Evolutionary conservation across 495 filamentous ascomycete genomes (phyloP).

Genomic region (Hyaloscypha variabilis): DNA sequence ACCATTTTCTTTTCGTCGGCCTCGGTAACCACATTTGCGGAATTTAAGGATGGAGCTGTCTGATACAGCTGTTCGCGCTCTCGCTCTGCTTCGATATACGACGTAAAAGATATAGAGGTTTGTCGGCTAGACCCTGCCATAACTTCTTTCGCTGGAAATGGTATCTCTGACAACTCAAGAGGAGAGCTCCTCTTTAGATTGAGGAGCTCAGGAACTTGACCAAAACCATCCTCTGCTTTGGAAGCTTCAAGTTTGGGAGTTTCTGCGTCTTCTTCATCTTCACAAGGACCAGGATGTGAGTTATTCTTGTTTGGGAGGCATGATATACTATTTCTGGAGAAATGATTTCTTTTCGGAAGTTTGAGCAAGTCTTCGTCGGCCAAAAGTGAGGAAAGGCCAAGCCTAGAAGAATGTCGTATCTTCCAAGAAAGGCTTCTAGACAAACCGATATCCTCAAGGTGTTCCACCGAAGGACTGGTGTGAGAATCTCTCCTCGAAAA

Average conservation of each 20-base stretch:
- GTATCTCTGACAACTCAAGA: background rate
- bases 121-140: background rate
- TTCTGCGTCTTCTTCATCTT: too few relatives aligned
- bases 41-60: background rate
- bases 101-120: conserved; percentile 7
- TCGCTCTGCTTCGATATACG: conserved; percentile 15
- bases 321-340: too few relatives aligned
- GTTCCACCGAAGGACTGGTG: background rate
- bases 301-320: too few relatives aligned
- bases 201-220: background rate
- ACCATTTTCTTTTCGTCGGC: background rate
- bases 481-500: background rate
- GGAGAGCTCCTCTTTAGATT: background rate
- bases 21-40: background rate
- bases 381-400: background rate
- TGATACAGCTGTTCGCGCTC: background rate
- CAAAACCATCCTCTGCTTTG: too few relatives aligned
- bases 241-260: too few relatives aligned
- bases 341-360: background rate
- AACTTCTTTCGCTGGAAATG: background rate
- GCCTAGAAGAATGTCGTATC: background rate
- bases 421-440: background rate
- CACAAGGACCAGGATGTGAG: too few relatives aligned
- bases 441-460: background rate
- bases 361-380: background rate